phyloP scores from a whole-genome alignment of 2,329 filamentous ascomycete species.

The Cercospora sp. region DNA sequence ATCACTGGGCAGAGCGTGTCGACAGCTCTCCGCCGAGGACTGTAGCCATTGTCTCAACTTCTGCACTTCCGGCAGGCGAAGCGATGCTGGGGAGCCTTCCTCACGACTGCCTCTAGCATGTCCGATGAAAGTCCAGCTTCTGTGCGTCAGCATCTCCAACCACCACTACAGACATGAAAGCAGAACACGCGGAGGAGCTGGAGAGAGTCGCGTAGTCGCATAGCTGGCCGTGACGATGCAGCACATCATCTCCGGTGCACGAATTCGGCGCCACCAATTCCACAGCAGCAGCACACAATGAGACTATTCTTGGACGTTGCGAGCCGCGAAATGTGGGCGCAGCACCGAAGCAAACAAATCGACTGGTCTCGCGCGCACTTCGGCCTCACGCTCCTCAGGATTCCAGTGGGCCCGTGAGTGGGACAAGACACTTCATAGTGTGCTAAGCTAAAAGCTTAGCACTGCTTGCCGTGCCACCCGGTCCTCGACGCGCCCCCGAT shows the following conservation, averaged over 20 bases:
- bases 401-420: neutral
- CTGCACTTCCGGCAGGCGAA: neutral
- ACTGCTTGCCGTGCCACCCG: constrained; percentile 15
- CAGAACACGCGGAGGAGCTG: neutral
- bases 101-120: neutral
- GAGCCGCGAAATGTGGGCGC: neutral
- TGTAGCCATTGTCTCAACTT: neutral
- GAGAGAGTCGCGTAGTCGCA: neutral
- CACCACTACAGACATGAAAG: neutral
- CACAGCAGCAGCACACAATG: neutral
- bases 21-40: neutral
- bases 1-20: neutral
- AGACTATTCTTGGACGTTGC: neutral
- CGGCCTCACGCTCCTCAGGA: constrained; percentile 4
- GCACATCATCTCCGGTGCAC: neutral
- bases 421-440: constrained; percentile 14
- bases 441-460: constrained; percentile 18
- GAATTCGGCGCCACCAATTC: neutral
- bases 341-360: neutral
- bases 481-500: constrained; percentile 13
- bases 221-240: neutral
- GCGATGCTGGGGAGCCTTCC: no score
- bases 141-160: neutral
- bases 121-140: neutral
- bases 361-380: constrained; percentile 15